phyloP scores from a whole-genome alignment of 2,329 filamentous ascomycete species.

The Colletotrichum eremochloae region DNA sequence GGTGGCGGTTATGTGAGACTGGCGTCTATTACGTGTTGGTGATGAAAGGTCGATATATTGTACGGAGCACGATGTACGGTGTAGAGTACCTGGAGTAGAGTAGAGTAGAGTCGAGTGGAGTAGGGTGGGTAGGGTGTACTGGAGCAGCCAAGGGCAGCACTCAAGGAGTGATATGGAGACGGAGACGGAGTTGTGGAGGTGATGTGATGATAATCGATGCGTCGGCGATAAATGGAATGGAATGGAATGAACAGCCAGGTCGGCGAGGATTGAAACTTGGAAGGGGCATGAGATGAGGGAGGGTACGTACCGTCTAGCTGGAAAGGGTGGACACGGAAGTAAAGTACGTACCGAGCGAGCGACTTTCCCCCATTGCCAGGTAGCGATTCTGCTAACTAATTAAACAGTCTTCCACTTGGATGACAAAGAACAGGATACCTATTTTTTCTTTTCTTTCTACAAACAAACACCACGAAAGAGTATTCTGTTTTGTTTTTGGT shows the following conservation, averaged over 20 bases:
- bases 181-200: background rate
- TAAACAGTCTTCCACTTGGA: too few relatives aligned
- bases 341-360: background rate
- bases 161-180: background rate
- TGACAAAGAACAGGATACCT: too few relatives aligned
- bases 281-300: slow-evolving; percentile 4
- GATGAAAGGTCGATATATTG: background rate
- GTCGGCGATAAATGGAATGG: slow-evolving; percentile 22
- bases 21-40: background rate
- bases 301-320: slow-evolving; percentile 21
- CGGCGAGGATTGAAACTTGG: slow-evolving; percentile 24
- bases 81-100: too few relatives aligned
- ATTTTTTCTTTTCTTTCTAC: too few relatives aligned
- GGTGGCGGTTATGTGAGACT: background rate
- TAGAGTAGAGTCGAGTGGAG: background rate
- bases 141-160: background rate
- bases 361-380: too few relatives aligned
- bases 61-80: background rate
- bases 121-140: too few relatives aligned
- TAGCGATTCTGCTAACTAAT: too few relatives aligned
- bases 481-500: too few relatives aligned
- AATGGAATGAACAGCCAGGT: too few relatives aligned
- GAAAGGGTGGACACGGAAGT: background rate
- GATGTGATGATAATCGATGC: background rate
- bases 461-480: too few relatives aligned